Percentiles rank a stretch among this genome's conserved stretches.
Evolutionary conservation across 345 rosid species (phyloP).

Genomic region (Hibiscus tridactylites): DNA sequence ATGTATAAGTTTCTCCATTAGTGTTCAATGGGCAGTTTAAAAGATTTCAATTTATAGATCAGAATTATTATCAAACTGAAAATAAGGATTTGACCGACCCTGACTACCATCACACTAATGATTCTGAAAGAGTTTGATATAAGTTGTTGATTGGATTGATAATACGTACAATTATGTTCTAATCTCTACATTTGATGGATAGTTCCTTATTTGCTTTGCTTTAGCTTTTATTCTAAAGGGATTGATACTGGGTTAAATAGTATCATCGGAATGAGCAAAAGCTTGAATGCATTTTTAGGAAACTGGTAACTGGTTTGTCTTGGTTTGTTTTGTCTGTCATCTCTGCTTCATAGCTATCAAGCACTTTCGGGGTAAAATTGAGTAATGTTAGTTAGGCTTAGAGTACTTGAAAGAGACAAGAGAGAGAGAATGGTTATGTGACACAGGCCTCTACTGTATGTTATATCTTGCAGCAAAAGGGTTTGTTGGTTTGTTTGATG

Average conservation of each 20-base stretch:
- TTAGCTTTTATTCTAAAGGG: neutral
- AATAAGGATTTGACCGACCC: neutral
- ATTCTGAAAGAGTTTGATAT: neutral
- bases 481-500: too few species aligned
- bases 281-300: neutral
- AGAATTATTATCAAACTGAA: neutral
- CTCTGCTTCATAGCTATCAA: neutral
- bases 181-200: neutral
- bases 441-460: too few species aligned
- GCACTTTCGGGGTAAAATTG: neutral
- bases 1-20: neutral
- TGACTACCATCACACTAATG: neutral
- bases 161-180: neutral
- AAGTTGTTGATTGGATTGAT: neutral
- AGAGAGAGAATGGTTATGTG: too few species aligned
- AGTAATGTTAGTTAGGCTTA: neutral
- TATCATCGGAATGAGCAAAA: neutral
- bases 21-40: neutral
- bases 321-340: neutral
- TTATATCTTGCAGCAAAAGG: too few species aligned
- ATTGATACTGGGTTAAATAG: neutral
- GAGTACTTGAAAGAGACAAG: too few species aligned
- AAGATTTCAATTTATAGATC: neutral
- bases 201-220: neutral
- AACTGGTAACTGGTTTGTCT: neutral